These are phyloP conservation scores for Eucalyptus rudis DNA, from an alignment of 345 rosid species.

Conservation along the genomic window DNA sequence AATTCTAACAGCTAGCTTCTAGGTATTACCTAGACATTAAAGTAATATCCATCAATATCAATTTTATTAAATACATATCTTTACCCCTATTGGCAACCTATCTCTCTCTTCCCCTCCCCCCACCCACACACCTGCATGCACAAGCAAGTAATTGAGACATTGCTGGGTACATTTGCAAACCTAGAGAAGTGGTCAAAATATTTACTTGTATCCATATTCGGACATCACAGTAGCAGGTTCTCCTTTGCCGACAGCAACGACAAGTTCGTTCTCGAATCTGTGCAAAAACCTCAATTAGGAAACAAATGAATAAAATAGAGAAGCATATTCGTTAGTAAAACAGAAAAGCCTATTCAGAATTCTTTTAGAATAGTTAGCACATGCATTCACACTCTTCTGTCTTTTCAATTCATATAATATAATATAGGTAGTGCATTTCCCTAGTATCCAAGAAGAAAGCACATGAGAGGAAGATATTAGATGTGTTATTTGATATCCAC, in stretches of 20 bases:
- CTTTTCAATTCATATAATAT: background rate
- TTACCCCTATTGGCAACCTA: background rate
- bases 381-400: background rate
- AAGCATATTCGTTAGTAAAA: background rate
- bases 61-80: background rate
- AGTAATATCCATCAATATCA: too few species aligned
- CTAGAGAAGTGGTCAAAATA: background rate
- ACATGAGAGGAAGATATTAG: background rate
- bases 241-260: conserved; percentile 87
- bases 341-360: background rate
- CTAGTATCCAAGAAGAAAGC: background rate
- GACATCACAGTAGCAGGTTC: conserved; percentile 80
- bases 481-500: background rate
- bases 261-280: conserved; percentile 60
- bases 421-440: background rate
- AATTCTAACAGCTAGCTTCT: too few species aligned
- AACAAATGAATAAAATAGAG: background rate
- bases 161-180: background rate
- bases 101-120: background rate
- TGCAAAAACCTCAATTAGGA: background rate
- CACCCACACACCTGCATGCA: background rate
- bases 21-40: too few species aligned
- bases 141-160: background rate
- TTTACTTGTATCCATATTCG: conserved; percentile 75
- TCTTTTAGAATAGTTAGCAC: background rate